These are phyloP conservation scores for Oryza glumipatula DNA, from an alignment of 176 grass and related monocot genomes.

Conservation along the genomic window DNA sequence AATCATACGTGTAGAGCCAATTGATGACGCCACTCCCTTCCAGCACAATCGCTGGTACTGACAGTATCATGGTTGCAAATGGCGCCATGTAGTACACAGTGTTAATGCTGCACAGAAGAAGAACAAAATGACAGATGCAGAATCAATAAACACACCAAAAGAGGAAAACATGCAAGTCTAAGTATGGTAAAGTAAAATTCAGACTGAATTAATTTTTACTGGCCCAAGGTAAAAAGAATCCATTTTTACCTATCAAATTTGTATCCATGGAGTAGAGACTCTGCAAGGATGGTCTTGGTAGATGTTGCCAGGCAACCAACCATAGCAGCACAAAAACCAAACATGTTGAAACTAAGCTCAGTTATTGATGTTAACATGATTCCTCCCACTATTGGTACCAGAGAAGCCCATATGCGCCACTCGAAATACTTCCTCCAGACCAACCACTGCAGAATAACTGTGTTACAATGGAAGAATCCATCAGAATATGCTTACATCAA, in stretches of 20 bases:
- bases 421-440: conserved; percentile 80
- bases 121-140: neutral
- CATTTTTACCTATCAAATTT: conserved; percentile 79
- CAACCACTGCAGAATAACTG: conserved; percentile 87
- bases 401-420: conserved; percentile 79
- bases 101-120: conserved; percentile 63
- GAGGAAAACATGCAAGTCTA: neutral
- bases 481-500: conserved; percentile 30
- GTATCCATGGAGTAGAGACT: conserved; percentile 84
- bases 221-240: neutral
- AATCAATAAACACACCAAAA: neutral
- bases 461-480: neutral
- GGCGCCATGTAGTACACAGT: conserved; percentile 93
- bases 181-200: neutral
- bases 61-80: conserved; percentile 80
- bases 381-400: conserved; percentile 80
- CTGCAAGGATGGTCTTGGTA: conserved; percentile 84
- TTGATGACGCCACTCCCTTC: conserved; percentile 63
- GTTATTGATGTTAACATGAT: conserved; percentile 75
- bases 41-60: conserved; percentile 53
- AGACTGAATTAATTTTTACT: conserved; percentile 31
- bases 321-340: conserved; percentile 81
- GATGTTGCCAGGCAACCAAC: conserved; percentile 83
- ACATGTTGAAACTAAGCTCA: conserved; percentile 76
- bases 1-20: conserved; percentile 72